A percentile compares a stretch with the other conserved stretches of the same genome.
These are phyloP conservation scores for Alternaria solani DNA, from an alignment of 2,329 filamentous ascomycete genomes.

Conservation along the genomic window DNA sequence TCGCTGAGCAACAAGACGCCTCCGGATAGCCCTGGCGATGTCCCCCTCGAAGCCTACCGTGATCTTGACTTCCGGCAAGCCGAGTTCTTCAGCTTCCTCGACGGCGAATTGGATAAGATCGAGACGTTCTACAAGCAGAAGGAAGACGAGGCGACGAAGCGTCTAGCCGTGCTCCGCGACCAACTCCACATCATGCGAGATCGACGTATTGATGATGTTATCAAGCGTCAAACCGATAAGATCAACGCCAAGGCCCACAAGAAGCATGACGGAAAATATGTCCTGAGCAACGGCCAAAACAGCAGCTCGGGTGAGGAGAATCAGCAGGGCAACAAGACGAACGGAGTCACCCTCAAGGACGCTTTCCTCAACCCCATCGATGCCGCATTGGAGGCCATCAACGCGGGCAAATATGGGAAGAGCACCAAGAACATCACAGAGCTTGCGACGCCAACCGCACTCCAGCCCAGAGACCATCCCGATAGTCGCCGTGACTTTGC, in stretches of 20 bases:
- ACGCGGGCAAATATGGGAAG: constrained; percentile 61
- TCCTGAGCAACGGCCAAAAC: constrained; percentile 25
- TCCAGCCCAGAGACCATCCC: constrained; percentile 45
- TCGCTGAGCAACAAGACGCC: constrained; percentile 53
- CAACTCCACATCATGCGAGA: constrained; percentile 95
- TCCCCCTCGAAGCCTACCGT: constrained; percentile 64
- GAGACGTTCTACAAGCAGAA: constrained; percentile 89
- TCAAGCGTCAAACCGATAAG: constrained; percentile 57
- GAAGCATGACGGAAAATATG: constrained; percentile 27
- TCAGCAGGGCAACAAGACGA: constrained; percentile 22
- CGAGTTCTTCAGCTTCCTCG: constrained; percentile 89
- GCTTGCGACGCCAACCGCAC: constrained; percentile 52
- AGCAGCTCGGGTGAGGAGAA: constrained; percentile 35
- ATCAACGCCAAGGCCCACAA: constrained; percentile 37
- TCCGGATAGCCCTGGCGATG: constrained; percentile 53
- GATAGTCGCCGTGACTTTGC: constrained; percentile 55
- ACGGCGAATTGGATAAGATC: constrained; percentile 87
- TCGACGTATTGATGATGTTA: constrained; percentile 75
- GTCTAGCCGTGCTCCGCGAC: constrained; percentile 74
- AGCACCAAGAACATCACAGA: constrained; percentile 58
- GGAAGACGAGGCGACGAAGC: constrained; percentile 81
- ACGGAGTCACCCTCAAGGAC: constrained; percentile 21
- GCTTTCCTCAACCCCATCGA: constrained; percentile 51
- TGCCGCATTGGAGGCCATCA: constrained; percentile 52
- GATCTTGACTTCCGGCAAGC: constrained; percentile 76